Conservation (phyloP, 2,329 filamentous ascomycete genomes). For the Xylariales sp. region DNA sequence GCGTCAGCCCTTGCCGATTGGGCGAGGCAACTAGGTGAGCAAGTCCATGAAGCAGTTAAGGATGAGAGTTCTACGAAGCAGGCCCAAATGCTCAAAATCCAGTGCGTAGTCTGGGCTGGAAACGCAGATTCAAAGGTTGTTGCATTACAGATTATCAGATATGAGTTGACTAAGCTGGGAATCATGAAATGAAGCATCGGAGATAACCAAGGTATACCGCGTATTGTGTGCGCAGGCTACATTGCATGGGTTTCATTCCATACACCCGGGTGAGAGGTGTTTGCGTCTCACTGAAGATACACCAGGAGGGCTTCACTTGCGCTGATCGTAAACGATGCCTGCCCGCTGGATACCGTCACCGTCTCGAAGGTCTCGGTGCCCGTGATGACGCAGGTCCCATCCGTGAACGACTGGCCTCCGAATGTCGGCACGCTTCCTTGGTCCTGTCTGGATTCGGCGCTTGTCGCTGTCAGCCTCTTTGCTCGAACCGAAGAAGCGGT, state of each 20-base stretch:
- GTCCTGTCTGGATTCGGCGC: constrained; percentile 39
- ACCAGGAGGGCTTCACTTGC: constrained; percentile 46
- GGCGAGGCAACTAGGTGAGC: constrained; percentile 13
- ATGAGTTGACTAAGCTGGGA: constrained; percentile 11
- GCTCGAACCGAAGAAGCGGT: constrained; percentile 29
- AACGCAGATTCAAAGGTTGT: constrained; percentile 13
- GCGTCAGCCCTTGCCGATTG: constrained; percentile 15
- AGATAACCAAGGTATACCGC: too few relatives aligned
- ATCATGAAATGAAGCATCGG: constrained; percentile 11
- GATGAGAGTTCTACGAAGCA: constrained; percentile 10
- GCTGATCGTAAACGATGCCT: constrained; percentile 34
- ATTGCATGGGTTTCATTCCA: too few relatives aligned
- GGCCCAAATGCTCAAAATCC: constrained; percentile 16
- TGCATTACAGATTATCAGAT: constrained; percentile 15
- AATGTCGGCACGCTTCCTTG: constrained; percentile 36
- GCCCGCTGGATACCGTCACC: constrained; percentile 27
- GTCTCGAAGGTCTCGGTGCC: constrained; percentile 36
- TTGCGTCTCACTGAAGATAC: constrained; percentile 30
- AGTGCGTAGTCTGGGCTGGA: constrained; percentile 22
- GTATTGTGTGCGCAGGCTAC: too few relatives aligned
- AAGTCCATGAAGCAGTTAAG: constrained; percentile 3
- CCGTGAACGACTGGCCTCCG: constrained; percentile 40
- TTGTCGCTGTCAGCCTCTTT: constrained; percentile 40
- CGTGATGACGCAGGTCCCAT: constrained; percentile 38
- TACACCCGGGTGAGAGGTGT: too few relatives aligned